A percentile compares a stretch with the other conserved stretches of the same genome.
Conservation (phyloP, 192 early-diverging fungal genomes). For the Podila horticola region DNA sequence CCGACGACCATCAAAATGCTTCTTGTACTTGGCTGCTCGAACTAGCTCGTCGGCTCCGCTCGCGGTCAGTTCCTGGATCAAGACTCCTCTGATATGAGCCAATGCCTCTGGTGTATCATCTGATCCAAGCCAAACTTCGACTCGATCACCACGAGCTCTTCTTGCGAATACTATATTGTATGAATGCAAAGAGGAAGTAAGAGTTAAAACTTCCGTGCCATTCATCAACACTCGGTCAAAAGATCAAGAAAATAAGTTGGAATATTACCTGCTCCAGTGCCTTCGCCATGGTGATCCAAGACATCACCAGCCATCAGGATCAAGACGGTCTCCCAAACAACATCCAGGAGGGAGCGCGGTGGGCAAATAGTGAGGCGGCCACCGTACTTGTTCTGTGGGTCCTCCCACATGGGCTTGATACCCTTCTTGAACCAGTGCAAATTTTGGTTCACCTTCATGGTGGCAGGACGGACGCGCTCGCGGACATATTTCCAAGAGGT, state of each 20-base stretch:
- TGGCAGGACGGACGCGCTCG: slow-evolving; percentile 43
- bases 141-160: slow-evolving; percentile 57
- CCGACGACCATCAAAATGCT: slow-evolving; percentile 39
- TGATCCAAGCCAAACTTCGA: slow-evolving; percentile 61
- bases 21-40: slow-evolving; percentile 44
- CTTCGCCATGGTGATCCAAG: slow-evolving; percentile 37
- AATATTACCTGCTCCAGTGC: slow-evolving; percentile 43
- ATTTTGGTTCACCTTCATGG: slow-evolving; percentile 72
- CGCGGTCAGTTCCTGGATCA: slow-evolving; percentile 29
- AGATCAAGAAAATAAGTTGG: too few species aligned
- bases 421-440: slow-evolving; percentile 75
- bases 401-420: slow-evolving; percentile 86
- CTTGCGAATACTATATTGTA: slow-evolving; percentile 31
- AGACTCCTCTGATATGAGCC: slow-evolving; percentile 42
- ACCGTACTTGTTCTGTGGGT: slow-evolving; percentile 76
- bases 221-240: neutral
- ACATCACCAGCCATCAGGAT: slow-evolving; percentile 59
- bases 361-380: slow-evolving; percentile 60
- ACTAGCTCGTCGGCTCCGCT: slow-evolving; percentile 48
- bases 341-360: slow-evolving; percentile 44
- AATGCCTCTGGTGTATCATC: slow-evolving; percentile 43
- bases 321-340: slow-evolving; percentile 57
- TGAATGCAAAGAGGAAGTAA: neutral
- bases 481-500: slow-evolving; percentile 57
- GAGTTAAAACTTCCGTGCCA: too few species aligned